These are phyloP conservation scores for Alnus rubra DNA, from an alignment of 306 rosid species.

Conservation along the genomic window DNA sequence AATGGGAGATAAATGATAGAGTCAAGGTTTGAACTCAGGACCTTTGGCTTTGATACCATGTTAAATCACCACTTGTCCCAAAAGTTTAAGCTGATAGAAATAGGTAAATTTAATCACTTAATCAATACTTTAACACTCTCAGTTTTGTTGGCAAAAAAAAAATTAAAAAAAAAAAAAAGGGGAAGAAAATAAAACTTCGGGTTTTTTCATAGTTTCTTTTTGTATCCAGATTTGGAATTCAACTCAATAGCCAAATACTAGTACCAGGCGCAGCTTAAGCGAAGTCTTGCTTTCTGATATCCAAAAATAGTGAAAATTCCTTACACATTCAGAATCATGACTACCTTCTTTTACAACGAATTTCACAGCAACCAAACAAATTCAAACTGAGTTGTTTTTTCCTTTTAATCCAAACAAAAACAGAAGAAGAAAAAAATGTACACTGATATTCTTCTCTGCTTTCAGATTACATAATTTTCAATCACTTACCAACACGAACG, in stretches of 20 bases:
- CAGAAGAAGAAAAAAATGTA: neutral
- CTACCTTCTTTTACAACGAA: conserved; percentile 10
- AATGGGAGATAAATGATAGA: no score
- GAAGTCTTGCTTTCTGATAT: neutral
- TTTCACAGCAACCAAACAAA: neutral
- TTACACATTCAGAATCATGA: neutral
- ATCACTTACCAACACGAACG: neutral
- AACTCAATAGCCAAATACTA: neutral
- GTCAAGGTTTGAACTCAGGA: no score
- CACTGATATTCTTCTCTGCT: neutral
- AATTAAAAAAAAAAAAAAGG: neutral
- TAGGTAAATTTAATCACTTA: no score
- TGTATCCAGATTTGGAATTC: conserved; percentile 1
- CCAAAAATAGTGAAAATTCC: neutral
- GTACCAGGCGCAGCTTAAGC: neutral
- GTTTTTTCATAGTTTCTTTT: neutral
- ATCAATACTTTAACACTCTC: no score
- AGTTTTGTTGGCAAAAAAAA: neutral
- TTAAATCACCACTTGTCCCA: no score
- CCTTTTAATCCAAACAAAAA: no score
- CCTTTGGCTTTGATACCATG: no score
- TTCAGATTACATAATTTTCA: conserved; percentile 2
- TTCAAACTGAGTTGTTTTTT: neutral
- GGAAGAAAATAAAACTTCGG: neutral
- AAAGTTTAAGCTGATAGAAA: no score